Evolutionary conservation across 306 rosid genomes (phyloP), one percentile per base, ranked within the genome.

Genomic region (Glycyrrhiza uralensis): DNA sequence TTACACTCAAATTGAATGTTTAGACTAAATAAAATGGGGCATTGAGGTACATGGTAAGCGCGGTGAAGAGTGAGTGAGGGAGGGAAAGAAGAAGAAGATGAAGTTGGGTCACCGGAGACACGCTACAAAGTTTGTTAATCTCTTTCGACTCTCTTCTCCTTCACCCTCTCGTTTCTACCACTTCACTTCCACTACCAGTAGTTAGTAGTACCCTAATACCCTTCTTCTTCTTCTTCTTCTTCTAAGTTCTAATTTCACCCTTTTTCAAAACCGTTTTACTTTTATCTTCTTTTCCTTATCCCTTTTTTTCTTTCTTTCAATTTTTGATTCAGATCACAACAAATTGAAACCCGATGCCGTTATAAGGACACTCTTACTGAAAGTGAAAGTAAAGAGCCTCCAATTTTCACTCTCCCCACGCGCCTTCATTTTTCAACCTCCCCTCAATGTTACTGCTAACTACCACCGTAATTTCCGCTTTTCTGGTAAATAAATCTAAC

Each of bases 401-500:
- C 59, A 71, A 54, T 79, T 73, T 45, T 47, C 75, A 14, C 63
- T 76, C 6, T 71, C 68, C 33, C 57, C 28, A 36, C 83, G 83
- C 45, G 56, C 77, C 76, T 68, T 77, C 39, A 8, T 64, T 19
- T 51, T 74, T 70, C 80, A 70, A 18, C 47, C 68, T 26, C 52
- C 11, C 20, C 50, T 71, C 14, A 47, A 5, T 39, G 13, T 39
- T 15, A 72, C 74, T 15, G n/a, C 71, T 35, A 79, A 58, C 44
- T 79, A 18, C 78, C 77, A 69, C 1, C 77, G 65, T 9, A 83
- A 58, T 76, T 42, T 46, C 69, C 64, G 62, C 3, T 29, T 82
- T 78, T 76, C 81, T 56, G 88, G 95, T 78, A 75, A 58, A 22
- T 7, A n/a, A n/a, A 54, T 64, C 9, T n/a, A 7, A 2, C 66